Percentiles rank a stretch among this genome's conserved stretches.
Evolutionary conservation across 495 filamentous ascomycete genomes (phyloP).

Genomic region (Annulohypoxylon moriforme): DNA sequence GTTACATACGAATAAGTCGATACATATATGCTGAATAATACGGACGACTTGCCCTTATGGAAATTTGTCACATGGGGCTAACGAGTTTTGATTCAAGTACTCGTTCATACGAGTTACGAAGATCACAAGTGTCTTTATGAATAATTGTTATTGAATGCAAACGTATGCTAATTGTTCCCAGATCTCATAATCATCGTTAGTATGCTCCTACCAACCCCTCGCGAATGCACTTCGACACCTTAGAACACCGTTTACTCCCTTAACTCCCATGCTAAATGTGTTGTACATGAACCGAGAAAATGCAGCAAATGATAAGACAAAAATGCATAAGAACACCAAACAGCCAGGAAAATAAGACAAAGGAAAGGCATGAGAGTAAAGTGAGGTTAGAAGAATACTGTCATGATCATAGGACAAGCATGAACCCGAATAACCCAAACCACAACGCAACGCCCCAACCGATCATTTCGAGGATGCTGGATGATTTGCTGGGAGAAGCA

Average conservation of each 20-base stretch:
- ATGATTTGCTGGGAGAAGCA: neutral
- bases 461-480: neutral
- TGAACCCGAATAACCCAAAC: slow-evolving; percentile 30
- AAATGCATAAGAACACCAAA: neutral
- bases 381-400: neutral
- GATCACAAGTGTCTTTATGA: neutral
- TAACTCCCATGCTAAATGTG: neutral
- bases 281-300: slow-evolving; percentile 6
- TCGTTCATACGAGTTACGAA: neutral
- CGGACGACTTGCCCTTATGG: neutral
- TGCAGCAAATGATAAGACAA: neutral
- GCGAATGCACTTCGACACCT: neutral
- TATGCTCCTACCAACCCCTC: slow-evolving; percentile 3
- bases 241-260: slow-evolving; percentile 1
- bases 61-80: no score
- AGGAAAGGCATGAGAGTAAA: neutral
- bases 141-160: slow-evolving; percentile 2
- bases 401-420: slow-evolving; percentile 24
- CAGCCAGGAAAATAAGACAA: neutral
- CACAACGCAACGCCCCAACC: slow-evolving; percentile 30
- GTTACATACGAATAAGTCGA: neutral
- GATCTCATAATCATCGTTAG: slow-evolving; percentile 15
- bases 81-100: neutral
- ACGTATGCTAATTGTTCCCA: neutral
- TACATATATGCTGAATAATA: neutral